Conservation (phyloP, 495 filamentous ascomycete genomes). For the Lasiosphaeria hispida region DNA sequence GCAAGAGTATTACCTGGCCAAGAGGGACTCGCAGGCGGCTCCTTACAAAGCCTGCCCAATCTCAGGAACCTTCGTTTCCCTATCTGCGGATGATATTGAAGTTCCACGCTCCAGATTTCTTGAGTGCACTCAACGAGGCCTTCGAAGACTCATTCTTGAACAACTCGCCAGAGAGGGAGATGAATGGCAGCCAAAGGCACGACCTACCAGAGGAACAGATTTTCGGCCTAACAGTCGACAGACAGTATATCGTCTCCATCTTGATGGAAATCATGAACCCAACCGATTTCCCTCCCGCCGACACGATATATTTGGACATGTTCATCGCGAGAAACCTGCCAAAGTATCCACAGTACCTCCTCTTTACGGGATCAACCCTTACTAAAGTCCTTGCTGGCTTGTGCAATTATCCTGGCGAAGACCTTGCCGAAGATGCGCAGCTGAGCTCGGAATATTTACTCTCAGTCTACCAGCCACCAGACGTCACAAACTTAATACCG, state of each 20-base stretch:
- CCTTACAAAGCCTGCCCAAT: slow-evolving; percentile 48
- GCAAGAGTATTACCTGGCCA: slow-evolving; percentile 66
- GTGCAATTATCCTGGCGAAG: slow-evolving; percentile 76
- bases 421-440: slow-evolving; percentile 90
- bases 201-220: slow-evolving; percentile 60
- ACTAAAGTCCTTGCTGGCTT: slow-evolving; percentile 77
- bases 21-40: slow-evolving; percentile 52
- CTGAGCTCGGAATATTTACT: slow-evolving; percentile 92
- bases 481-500: slow-evolving; percentile 70
- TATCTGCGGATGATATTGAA: slow-evolving; percentile 80
- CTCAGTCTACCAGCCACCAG: slow-evolving; percentile 87
- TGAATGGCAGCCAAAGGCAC: slow-evolving; percentile 48
- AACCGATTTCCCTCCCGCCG: slow-evolving; percentile 66
- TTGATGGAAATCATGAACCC: slow-evolving; percentile 83
- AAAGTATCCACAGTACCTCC: slow-evolving; percentile 93
- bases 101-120: slow-evolving; percentile 85
- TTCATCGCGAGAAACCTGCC: slow-evolving; percentile 94
- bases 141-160: slow-evolving; percentile 96
- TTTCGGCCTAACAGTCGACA: slow-evolving; percentile 72
- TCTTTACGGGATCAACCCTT: slow-evolving; percentile 80
- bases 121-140: slow-evolving; percentile 94
- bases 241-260: slow-evolving; percentile 87
- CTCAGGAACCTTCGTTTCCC: slow-evolving; percentile 67
- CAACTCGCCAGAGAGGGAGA: slow-evolving; percentile 58
- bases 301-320: slow-evolving; percentile 95